phyloP scores from a whole-genome alignment of 1,284 basidiomycete genomes.

The Cryptococcus deneoformans region DNA sequence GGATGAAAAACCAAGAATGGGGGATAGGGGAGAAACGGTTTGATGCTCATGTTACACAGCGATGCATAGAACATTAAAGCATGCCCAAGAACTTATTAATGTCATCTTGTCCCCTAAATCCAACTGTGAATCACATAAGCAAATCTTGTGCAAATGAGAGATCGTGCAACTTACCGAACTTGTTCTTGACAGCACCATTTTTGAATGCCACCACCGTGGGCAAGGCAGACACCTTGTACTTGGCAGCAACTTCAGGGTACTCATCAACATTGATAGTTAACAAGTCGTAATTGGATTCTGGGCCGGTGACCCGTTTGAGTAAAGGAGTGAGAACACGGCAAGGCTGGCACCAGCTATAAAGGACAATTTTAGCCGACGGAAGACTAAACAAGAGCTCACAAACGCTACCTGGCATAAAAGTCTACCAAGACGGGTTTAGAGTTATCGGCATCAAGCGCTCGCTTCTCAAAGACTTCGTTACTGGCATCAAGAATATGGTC shows the following conservation, averaged over 20 bases:
- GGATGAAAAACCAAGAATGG: constrained; percentile 4
- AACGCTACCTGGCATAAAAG: constrained; percentile 43
- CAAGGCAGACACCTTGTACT: constrained; percentile 46
- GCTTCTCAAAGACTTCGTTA: constrained; percentile 25
- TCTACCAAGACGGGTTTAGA: constrained; percentile 46
- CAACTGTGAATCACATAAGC: constrained; percentile 28
- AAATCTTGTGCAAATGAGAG: neutral
- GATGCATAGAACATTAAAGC: constrained; percentile 15
- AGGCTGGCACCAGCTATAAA: constrained; percentile 47
- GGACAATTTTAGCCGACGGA: neutral
- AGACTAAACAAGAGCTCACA: constrained; percentile 5
- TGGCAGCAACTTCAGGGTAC: constrained; percentile 41
- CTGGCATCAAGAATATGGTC: constrained; percentile 38
- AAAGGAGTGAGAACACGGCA: constrained; percentile 47
- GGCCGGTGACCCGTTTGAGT: constrained; percentile 39
- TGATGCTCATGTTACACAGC: neutral
- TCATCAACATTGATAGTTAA: constrained; percentile 48
- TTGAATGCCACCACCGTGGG: constrained; percentile 50
- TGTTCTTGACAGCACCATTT: constrained; percentile 45
- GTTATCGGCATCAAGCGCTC: constrained; percentile 19
- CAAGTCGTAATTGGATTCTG: constrained; percentile 38
- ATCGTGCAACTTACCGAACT: constrained; percentile 40
- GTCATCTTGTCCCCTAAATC: constrained; percentile 39
- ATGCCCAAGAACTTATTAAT: constrained; percentile 45
- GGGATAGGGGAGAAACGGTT: neutral